A percentile compares a stretch with the other conserved stretches of the same genome.
Evolutionary conservation across 78 protist species (phyloP).

Genomic region (Corallochytrium limacisporum): DNA sequence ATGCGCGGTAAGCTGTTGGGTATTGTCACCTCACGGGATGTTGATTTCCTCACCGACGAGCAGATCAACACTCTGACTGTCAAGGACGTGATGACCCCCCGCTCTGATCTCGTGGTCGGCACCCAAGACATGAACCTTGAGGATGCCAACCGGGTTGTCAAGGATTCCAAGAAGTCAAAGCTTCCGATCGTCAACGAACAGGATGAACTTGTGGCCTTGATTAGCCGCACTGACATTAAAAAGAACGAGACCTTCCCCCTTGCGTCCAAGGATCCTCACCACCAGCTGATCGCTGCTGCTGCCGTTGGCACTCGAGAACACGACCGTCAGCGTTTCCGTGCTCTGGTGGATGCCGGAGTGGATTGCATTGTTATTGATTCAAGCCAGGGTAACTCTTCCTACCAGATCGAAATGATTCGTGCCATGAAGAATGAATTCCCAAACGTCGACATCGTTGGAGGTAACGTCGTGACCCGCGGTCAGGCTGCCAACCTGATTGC

Average conservation of each 20-base stretch:
- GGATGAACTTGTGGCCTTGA: conserved; percentile 49
- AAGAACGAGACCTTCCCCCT: conserved; percentile 59
- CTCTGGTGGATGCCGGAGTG: conserved; percentile 42
- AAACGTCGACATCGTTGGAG: conserved; percentile 25
- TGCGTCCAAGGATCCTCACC: conserved; percentile 28
- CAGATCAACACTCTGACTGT: conserved; percentile 14
- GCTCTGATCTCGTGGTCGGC: conserved; percentile 24
- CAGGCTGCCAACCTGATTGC: conserved; percentile 64
- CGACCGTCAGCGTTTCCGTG: conserved; percentile 25
- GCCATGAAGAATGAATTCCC: conserved; percentile 30
- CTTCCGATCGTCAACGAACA: conserved; percentile 71
- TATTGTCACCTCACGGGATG: conserved; percentile 71
- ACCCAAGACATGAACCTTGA: conserved; percentile 39
- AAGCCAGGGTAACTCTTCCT: conserved; percentile 38
- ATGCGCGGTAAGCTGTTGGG: conserved; percentile 60
- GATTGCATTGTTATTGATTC: conserved; percentile 55
- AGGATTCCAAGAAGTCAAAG: conserved; percentile 33
- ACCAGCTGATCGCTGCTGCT: conserved; percentile 38
- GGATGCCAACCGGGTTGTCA: conserved; percentile 57
- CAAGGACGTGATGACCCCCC: conserved; percentile 68
- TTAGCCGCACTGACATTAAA: conserved; percentile 58
- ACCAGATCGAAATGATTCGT: conserved; percentile 43
- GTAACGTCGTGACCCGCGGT: conserved; percentile 71
- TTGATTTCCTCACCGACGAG: conserved; percentile 51
- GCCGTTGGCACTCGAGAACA: conserved; percentile 35